Percentiles rank a stretch among this genome's conserved stretches.
Conservation (phyloP, 805 yeast genomes). For the Maudiozyma serrabonitensis region DNA sequence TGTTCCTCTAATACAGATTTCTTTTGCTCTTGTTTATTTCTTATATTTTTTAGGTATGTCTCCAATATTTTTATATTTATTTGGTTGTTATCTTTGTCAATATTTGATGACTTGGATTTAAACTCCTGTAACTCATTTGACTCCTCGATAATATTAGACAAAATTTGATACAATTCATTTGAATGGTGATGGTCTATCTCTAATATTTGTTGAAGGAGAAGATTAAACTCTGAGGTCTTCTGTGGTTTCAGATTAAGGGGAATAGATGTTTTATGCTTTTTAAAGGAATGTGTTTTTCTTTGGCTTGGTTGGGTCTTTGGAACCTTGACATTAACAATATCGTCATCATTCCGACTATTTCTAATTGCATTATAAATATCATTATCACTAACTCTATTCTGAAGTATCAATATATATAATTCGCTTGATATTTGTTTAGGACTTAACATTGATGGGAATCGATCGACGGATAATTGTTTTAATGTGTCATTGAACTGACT, state of each 20-base stretch:
- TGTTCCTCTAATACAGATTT: constrained; percentile 13
- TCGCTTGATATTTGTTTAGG: not conserved
- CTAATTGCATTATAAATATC: constrained; percentile 2
- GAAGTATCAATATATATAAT: not conserved
- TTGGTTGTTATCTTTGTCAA: not conserved
- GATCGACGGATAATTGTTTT: not conserved
- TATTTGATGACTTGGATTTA: not conserved
- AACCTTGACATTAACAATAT: not conserved
- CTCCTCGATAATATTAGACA: constrained; percentile 7
- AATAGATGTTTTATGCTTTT: not conserved
- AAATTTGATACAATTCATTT: constrained; percentile 7
- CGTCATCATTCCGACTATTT: too few species aligned
- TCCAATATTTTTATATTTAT: constrained; percentile 12
- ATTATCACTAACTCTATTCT: not conserved
- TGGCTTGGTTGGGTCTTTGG: not conserved
- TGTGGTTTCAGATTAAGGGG: constrained; percentile 1
- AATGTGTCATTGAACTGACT: not conserved
- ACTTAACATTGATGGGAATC: not conserved
- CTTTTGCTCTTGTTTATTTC: constrained; percentile 14
- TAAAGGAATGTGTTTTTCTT: not conserved
- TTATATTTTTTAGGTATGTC: constrained; percentile 15
- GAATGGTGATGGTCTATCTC: not conserved
- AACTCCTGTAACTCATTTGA: constrained; percentile 3
- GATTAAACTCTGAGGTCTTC: not conserved
- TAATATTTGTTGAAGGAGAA: constrained; percentile 1